phyloP scores from a whole-genome alignment of 768 basidiomycete genomes.

The Lactarius pseudohatsudake region DNA sequence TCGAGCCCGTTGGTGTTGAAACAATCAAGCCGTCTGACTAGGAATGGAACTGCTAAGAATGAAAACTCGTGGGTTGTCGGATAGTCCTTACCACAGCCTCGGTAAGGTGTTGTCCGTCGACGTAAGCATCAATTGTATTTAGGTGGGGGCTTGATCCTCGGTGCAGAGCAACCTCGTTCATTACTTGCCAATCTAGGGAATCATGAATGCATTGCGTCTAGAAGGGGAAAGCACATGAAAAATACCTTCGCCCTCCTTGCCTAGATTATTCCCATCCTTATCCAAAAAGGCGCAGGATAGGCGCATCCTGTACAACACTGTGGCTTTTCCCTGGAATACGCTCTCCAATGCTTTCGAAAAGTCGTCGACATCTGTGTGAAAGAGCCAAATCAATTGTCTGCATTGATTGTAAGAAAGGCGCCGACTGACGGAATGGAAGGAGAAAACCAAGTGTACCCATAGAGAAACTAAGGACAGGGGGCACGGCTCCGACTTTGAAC shows the following conservation, averaged over 20 bases:
- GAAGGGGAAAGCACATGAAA: background rate
- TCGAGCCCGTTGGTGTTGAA: conserved; percentile 94
- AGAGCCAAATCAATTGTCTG: background rate
- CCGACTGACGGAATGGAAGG: conserved; percentile 85
- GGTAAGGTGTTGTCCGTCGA: conserved; percentile 92
- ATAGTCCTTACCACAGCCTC: conserved; percentile 80
- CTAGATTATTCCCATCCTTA: conserved; percentile 55
- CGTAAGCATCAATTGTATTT: conserved; percentile 90
- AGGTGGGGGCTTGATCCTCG: conserved; percentile 89
- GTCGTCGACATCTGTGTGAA: conserved; percentile 75
- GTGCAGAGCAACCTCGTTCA: conserved; percentile 95
- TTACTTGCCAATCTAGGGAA: conserved; percentile 85
- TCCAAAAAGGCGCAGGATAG: conserved; percentile 78
- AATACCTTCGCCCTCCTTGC: conserved; percentile 57
- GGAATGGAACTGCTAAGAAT: conserved; percentile 23
- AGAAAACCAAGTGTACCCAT: conserved; percentile 95
- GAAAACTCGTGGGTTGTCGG: conserved; percentile 16
- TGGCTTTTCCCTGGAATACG: conserved; percentile 76
- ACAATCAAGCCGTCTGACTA: conserved; percentile 94
- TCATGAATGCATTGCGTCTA: conserved; percentile 19
- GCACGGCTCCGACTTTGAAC: conserved; percentile 88
- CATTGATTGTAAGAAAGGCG: background rate
- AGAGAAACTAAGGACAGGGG: conserved; percentile 86
- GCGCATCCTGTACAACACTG: conserved; percentile 87
- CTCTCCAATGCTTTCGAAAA: conserved; percentile 77